Conservation (phyloP, 2,329 filamentous ascomycete genomes). For the Hypomyces rosellus region DNA sequence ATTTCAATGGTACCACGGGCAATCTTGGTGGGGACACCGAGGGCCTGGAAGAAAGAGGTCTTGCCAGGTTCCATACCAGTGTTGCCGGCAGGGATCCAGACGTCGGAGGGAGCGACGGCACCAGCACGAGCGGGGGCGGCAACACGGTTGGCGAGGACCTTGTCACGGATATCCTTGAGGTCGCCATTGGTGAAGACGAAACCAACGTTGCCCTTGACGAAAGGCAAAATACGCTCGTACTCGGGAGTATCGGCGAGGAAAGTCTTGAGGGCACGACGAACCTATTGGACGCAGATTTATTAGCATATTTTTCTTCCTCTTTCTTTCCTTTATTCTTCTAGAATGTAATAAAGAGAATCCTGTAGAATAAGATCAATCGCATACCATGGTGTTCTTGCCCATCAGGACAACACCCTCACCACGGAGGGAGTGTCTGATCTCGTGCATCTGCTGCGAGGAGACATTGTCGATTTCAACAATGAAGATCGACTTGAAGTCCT, state of each 20-base stretch:
- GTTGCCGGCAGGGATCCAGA: slow-evolving; percentile 96
- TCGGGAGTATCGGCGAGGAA: slow-evolving; percentile 87
- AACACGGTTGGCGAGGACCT: slow-evolving; percentile 95
- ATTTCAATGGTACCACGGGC: slow-evolving; percentile 99
- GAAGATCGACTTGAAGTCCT: slow-evolving; percentile 97
- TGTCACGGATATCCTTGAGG: slow-evolving; percentile 85
- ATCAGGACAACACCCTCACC: slow-evolving; percentile 92
- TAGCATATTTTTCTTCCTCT: too few relatives aligned
- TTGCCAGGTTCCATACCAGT: slow-evolving; percentile 99
- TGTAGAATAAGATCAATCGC: slow-evolving; percentile 15
- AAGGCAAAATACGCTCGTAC: slow-evolving; percentile 95
- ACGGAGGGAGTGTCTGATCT: slow-evolving; percentile 91
- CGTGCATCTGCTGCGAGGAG: slow-evolving; percentile 99
- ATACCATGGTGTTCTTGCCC: slow-evolving; percentile 99
- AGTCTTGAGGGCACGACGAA: slow-evolving; percentile 94
- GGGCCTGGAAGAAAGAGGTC: slow-evolving; percentile 99
- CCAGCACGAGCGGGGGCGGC: slow-evolving; percentile 96
- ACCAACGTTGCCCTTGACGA: slow-evolving; percentile 95
- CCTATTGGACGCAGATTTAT: slow-evolving; percentile 38
- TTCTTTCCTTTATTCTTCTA: too few relatives aligned
- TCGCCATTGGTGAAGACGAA: slow-evolving; percentile 99
- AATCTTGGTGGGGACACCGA: slow-evolving; percentile 99
- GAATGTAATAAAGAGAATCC: too few relatives aligned
- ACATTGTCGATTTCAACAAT: slow-evolving; percentile 99
- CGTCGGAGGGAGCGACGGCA: slow-evolving; percentile 88